These are phyloP conservation scores for Nicotiana undulata DNA, from an alignment of 257 asterid species.

Conservation along the genomic window DNA sequence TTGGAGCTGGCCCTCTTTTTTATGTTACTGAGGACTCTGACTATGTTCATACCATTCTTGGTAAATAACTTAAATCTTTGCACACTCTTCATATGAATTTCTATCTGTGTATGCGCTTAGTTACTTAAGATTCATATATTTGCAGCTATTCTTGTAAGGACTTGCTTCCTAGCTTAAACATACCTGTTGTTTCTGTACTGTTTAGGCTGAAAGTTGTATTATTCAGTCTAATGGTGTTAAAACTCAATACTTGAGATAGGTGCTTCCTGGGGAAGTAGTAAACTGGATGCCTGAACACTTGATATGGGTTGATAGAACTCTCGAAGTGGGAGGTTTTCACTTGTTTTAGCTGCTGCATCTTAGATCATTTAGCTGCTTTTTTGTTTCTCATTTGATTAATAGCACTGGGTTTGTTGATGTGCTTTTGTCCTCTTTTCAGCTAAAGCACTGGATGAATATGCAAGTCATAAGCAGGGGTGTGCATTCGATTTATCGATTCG, in stretches of 20 bases:
- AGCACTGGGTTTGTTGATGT: background rate
- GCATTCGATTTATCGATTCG: no score
- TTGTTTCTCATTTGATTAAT: background rate
- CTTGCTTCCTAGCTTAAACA: background rate
- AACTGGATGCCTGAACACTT: background rate
- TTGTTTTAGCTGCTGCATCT: background rate
- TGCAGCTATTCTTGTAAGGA: background rate
- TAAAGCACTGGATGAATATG: conserved; percentile 91
- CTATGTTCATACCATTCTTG: conserved; percentile 75
- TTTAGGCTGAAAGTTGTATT: background rate
- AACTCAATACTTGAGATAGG: background rate
- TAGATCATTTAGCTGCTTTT: background rate
- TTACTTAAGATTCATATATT: background rate
- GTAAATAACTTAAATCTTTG: conserved; percentile 21
- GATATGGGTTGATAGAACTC: background rate
- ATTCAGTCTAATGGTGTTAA: background rate
- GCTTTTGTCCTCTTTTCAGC: conserved; percentile 32
- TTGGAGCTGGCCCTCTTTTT: conserved; percentile 83
- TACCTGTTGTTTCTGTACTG: background rate
- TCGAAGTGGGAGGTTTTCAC: background rate
- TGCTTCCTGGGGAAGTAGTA: background rate
- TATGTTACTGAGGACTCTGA: conserved; percentile 85
- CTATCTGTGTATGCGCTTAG: background rate
- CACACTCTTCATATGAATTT: background rate
- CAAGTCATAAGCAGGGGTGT: conserved; percentile 64